These are phyloP conservation scores for Xerocomellus intermedius DNA, from an alignment of 768 basidiomycete species.

Conservation along the genomic window DNA sequence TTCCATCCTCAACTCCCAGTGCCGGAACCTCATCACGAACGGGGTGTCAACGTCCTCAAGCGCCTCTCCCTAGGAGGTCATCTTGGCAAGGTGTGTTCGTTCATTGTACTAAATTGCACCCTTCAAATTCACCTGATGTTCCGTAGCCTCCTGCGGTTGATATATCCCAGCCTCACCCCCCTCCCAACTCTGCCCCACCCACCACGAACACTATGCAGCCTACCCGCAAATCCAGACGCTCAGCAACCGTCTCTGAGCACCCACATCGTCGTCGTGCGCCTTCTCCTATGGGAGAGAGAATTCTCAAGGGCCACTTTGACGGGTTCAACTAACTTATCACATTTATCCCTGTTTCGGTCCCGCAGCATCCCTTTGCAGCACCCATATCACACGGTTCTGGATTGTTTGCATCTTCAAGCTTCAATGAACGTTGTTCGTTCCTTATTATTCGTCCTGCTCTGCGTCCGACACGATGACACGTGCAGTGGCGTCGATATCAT, in stretches of 20 bases:
- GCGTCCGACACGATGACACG: conserved; percentile 1
- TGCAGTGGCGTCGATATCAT: conserved; percentile 14
- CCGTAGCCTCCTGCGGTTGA: conserved; percentile 12
- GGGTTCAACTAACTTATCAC: conserved; percentile 65
- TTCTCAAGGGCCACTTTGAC: conserved; percentile 89
- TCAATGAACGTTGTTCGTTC: conserved; percentile 3
- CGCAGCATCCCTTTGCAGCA: background rate
- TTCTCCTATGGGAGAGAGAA: conserved; percentile 88
- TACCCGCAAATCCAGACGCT: conserved; percentile 45
- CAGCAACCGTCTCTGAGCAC: conserved; percentile 53
- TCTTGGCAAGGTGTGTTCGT: conserved; percentile 52
- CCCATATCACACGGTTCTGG: conserved; percentile 7
- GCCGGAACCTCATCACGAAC: conserved; percentile 53
- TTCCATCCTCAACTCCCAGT: conserved; percentile 47
- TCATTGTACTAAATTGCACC: background rate
- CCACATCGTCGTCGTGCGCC: conserved; percentile 64
- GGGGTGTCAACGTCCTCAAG: conserved; percentile 69
- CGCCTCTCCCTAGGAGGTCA: conserved; percentile 69
- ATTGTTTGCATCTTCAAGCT: background rate
- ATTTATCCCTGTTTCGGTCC: background rate
- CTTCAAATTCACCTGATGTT: background rate
- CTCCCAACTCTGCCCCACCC: conserved; percentile 48
- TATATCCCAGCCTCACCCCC: conserved; percentile 36
- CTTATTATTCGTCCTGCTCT: background rate
- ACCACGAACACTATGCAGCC: conserved; percentile 18